Conservation (phyloP, 1,139 yeast genomes). For the Scheffersomyces segobiensis region DNA sequence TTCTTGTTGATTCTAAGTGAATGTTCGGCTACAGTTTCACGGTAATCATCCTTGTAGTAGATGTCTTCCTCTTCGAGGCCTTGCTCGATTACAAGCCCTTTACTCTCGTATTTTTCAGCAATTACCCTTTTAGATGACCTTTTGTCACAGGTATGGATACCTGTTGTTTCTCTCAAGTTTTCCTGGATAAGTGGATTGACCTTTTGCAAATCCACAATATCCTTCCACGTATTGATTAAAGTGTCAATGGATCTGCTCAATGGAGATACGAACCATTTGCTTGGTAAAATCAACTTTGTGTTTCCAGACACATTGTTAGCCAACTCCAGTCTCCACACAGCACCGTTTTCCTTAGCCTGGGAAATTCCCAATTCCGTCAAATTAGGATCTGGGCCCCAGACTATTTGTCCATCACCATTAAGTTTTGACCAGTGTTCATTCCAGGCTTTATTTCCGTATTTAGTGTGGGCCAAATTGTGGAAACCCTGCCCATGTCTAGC, state of each 20-base stretch:
- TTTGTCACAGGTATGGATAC: slow-evolving; percentile 47
- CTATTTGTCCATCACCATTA: slow-evolving; percentile 43
- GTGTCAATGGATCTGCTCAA: slow-evolving; percentile 41
- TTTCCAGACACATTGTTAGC: slow-evolving; percentile 20
- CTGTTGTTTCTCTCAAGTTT: slow-evolving; percentile 44
- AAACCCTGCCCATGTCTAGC: slow-evolving; percentile 52
- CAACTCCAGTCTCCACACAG: slow-evolving; percentile 17
- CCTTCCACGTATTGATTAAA: slow-evolving; percentile 27
- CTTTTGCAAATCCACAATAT: slow-evolving; percentile 25
- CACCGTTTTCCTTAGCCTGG: slow-evolving; percentile 35
- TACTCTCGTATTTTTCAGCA: slow-evolving; percentile 28
- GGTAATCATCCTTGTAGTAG: slow-evolving; percentile 36
- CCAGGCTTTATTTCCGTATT: slow-evolving; percentile 47
- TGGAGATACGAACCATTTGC: slow-evolving; percentile 37
- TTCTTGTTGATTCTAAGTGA: slow-evolving; percentile 37
- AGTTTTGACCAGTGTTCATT: slow-evolving; percentile 43
- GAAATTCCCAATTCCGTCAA: slow-evolving; percentile 41
- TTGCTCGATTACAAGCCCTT: slow-evolving; percentile 36
- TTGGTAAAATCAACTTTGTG: slow-evolving; percentile 27
- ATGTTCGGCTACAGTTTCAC: slow-evolving; percentile 45
- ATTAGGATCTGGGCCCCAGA: slow-evolving; percentile 51
- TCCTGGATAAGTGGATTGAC: slow-evolving; percentile 38
- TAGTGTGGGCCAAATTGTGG: slow-evolving; percentile 44
- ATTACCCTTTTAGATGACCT: slow-evolving; percentile 35
- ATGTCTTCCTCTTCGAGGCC: slow-evolving; percentile 44